Percentiles rank a stretch among this genome's conserved stretches.
phyloP scores from a whole-genome alignment of 2,329 filamentous ascomycete genomes.

The Cladosporium halotolerans region DNA sequence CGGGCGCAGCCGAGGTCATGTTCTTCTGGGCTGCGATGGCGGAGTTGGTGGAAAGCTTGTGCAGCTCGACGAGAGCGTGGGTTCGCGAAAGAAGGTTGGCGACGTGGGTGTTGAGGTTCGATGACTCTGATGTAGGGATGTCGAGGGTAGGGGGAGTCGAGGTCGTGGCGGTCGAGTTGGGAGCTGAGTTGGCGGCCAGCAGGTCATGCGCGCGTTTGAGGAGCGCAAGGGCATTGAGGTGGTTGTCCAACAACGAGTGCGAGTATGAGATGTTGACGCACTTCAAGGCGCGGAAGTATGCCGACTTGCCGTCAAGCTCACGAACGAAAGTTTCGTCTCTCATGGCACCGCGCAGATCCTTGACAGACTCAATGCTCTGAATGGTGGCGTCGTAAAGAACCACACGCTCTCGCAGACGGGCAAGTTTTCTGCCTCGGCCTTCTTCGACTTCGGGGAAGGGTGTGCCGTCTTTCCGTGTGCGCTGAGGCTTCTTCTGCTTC shows the following conservation, averaged over 20 bases:
- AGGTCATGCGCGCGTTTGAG: constrained; percentile 66
- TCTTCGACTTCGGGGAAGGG: constrained; percentile 51
- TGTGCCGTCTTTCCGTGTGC: constrained; percentile 45
- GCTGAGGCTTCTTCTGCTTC: constrained; percentile 50
- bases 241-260: constrained; percentile 65
- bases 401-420: constrained; percentile 75
- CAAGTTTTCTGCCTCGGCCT: constrained; percentile 67
- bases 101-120: constrained; percentile 57
- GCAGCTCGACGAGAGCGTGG: constrained; percentile 79
- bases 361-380: constrained; percentile 84
- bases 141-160: constrained; percentile 58
- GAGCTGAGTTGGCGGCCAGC: constrained; percentile 33
- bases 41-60: constrained; percentile 52
- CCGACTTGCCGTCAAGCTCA: constrained; percentile 70
- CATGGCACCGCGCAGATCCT: constrained; percentile 82
- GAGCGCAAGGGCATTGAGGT: constrained; percentile 77
- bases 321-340: constrained; percentile 69
- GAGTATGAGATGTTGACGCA: constrained; percentile 81
- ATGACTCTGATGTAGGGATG: constrained; percentile 54
- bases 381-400: constrained; percentile 87
- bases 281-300: constrained; percentile 87
- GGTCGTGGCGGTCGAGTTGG: constrained; percentile 30
- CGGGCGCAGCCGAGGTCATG: constrained; percentile 46
- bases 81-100: constrained; percentile 69
- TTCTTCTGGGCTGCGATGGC: constrained; percentile 42